Conservation (phyloP, 345 rosid genomes). For the Iberis pinnata region DNA sequence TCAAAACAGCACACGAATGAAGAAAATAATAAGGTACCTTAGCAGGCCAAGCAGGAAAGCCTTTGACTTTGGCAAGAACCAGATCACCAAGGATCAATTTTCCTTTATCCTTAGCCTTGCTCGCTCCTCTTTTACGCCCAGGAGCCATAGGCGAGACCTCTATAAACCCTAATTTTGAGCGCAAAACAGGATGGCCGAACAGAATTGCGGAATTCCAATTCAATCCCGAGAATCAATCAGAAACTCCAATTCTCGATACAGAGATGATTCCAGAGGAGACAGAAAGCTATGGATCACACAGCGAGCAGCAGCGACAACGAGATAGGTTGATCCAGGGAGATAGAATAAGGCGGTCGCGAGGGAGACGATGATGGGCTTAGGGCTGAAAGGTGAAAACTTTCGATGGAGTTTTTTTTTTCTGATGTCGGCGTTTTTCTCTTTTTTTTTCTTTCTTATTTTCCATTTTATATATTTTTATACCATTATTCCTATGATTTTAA, state of each 20-base stretch:
- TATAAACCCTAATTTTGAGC: slow-evolving; percentile 27
- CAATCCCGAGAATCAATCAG: neutral
- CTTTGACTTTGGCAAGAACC: slow-evolving; percentile 96
- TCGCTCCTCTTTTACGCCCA: slow-evolving; percentile 77
- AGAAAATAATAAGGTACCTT: slow-evolving; percentile 40
- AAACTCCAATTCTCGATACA: slow-evolving; percentile 5
- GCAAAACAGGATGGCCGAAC: neutral
- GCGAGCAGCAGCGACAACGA: neutral
- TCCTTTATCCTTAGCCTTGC: slow-evolving; percentile 44
- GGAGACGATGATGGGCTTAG: slow-evolving; percentile 18
- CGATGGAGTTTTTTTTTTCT: neutral
- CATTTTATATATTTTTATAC: neutral
- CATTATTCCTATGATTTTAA: too few relatives aligned
- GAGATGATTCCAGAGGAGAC: neutral
- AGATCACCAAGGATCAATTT: slow-evolving; percentile 87
- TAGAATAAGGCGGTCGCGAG: slow-evolving; percentile 26
- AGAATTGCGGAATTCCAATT: slow-evolving; percentile 1
- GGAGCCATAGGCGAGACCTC: slow-evolving; percentile 48
- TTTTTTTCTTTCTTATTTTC: neutral
- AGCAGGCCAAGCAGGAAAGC: slow-evolving; percentile 98
- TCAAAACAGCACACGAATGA: neutral
- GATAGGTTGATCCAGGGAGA: slow-evolving; percentile 14
- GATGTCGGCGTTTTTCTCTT: slow-evolving; percentile 25
- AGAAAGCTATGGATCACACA: slow-evolving; percentile 8
- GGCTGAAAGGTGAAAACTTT: slow-evolving; percentile 19